A percentile compares a stretch with the other conserved stretches of the same genome.
Conservation (phyloP, 768 basidiomycete species). For the Suillus americanus region DNA sequence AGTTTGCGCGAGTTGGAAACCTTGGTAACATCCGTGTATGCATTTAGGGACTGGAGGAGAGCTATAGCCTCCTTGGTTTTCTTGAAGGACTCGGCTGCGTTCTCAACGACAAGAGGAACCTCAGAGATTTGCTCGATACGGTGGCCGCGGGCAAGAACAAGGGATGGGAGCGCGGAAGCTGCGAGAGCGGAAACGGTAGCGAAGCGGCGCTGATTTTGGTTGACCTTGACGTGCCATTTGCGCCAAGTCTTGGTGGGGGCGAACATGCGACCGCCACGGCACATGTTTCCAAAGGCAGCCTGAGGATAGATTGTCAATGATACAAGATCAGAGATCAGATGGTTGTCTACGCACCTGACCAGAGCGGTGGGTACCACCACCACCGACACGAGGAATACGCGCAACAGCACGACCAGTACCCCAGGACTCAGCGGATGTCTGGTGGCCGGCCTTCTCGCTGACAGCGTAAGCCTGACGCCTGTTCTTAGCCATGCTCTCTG, state of each 20-base stretch:
- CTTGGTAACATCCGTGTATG: conserved; percentile 92
- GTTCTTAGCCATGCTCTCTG: conserved; percentile 98
- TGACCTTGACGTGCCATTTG: conserved; percentile 99
- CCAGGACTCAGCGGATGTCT: conserved; percentile 99
- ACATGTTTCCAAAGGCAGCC: conserved; percentile 99
- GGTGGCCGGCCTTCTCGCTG: conserved; percentile 97
- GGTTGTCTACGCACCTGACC: conserved; percentile 65
- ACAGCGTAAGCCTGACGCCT: conserved; percentile 96
- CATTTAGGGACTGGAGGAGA: conserved; percentile 86
- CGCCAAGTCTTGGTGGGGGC: conserved; percentile 99
- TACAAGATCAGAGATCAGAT: neutral
- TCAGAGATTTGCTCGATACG: conserved; percentile 97
- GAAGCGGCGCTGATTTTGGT: conserved; percentile 98
- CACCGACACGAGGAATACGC: conserved; percentile 99
- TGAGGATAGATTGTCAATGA: conserved; percentile 29
- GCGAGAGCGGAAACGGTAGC: conserved; percentile 97
- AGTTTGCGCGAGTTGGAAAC: conserved; percentile 97
- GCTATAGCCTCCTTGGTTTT: conserved; percentile 98
- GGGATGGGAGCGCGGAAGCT: conserved; percentile 92
- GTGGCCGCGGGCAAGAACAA: conserved; percentile 98
- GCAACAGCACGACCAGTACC: conserved; percentile 99
- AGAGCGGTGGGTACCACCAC: conserved; percentile 97
- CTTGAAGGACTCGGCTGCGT: conserved; percentile 78
- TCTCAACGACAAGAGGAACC: conserved; percentile 89
- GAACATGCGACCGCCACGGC: conserved; percentile 99